These are phyloP conservation scores for Didymella arachidicola DNA, from an alignment of 2,329 filamentous ascomycete genomes.

Conservation along the genomic window DNA sequence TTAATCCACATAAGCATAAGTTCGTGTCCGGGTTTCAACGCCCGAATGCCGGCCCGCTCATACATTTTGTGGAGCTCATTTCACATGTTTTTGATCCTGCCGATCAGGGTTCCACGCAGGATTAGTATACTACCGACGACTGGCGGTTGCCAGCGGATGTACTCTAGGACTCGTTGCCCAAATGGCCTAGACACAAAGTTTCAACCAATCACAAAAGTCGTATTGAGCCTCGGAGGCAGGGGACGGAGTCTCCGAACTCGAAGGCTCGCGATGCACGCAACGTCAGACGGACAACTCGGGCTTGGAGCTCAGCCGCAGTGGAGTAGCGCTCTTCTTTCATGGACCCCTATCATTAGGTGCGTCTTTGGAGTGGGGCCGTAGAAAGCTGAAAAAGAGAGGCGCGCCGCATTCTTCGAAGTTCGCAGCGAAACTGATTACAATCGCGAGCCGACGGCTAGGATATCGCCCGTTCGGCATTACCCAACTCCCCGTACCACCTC, in stretches of 20 bases:
- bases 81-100: neutral
- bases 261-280: constrained; percentile 11
- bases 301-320: constrained; percentile 10
- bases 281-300: constrained; percentile 4
- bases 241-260: constrained; percentile 23
- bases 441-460: neutral
- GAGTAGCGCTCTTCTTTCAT: constrained; percentile 12
- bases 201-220: constrained; percentile 8
- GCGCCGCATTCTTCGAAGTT: neutral
- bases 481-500: constrained; percentile 7
- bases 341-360: neutral
- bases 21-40: neutral
- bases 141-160: constrained; percentile 9
- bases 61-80: neutral
- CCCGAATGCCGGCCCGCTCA: neutral
- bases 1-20: neutral
- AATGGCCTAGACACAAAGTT: constrained; percentile 1
- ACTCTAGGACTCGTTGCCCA: neutral
- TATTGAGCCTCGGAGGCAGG: constrained; percentile 9
- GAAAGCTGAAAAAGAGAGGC: neutral
- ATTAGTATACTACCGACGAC: neutral
- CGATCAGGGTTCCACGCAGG: neutral
- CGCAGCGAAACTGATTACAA: neutral
- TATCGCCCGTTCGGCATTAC: neutral
- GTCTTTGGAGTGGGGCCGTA: neutral